phyloP scores from a whole-genome alignment of 106 monocot genomes.

The Hemerocallis citrina region DNA sequence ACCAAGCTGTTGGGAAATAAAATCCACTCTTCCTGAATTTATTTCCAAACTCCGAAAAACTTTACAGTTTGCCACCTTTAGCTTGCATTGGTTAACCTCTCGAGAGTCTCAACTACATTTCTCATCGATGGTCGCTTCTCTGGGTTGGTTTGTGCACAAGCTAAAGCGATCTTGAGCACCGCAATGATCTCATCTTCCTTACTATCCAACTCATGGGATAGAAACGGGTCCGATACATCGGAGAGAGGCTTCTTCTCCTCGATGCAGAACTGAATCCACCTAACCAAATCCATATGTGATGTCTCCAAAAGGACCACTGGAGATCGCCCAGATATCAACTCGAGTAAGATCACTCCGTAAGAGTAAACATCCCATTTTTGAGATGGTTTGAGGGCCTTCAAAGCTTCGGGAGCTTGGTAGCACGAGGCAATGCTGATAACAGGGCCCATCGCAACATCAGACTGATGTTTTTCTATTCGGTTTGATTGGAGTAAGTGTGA shows the following conservation, averaged over 20 bases:
- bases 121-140: slow-evolving; percentile 61
- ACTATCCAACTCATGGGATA: slow-evolving; percentile 16
- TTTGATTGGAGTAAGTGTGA: slow-evolving; percentile 45
- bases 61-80: not conserved
- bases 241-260: slow-evolving; percentile 45
- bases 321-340: slow-evolving; percentile 72
- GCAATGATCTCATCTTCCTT: slow-evolving; percentile 48
- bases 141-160: slow-evolving; percentile 48
- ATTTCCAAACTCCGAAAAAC: not conserved
- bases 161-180: slow-evolving; percentile 48
- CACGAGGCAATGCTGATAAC: slow-evolving; percentile 27
- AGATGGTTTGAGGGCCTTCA: slow-evolving; percentile 61
- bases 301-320: slow-evolving; percentile 52
- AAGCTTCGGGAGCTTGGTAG: slow-evolving; percentile 83
- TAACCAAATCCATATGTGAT: slow-evolving; percentile 47
- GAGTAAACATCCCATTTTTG: slow-evolving; percentile 97
- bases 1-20: not conserved
- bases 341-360: slow-evolving; percentile 64
- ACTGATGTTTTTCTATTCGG: slow-evolving; percentile 36
- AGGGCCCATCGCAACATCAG: slow-evolving; percentile 40
- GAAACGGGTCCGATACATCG: slow-evolving; percentile 43
- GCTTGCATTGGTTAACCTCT: slow-evolving; percentile 12
- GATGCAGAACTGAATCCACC: slow-evolving; percentile 63
- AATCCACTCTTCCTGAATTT: not conserved
- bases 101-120: slow-evolving; percentile 30